These are phyloP conservation scores for Ministeria vibrans DNA, from an alignment of 78 protist species.

Conservation along the genomic window DNA sequence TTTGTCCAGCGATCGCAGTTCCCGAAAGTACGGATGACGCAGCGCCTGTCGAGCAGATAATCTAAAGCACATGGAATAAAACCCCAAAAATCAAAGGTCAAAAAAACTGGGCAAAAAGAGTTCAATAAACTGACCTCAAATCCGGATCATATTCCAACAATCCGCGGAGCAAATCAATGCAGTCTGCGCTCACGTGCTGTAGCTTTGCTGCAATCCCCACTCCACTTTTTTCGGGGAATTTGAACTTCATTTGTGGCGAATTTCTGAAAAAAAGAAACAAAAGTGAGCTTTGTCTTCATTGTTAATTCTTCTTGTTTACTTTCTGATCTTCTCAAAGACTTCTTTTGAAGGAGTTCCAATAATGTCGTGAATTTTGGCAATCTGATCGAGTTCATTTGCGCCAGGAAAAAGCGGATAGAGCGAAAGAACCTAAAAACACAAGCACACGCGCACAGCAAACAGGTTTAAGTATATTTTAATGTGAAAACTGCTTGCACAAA, in stretches of 20 bases:
- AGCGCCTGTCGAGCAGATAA: slow-evolving; percentile 49
- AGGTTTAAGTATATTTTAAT: too few relatives aligned
- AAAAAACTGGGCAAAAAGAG: too few relatives aligned
- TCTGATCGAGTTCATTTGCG: slow-evolving; percentile 85
- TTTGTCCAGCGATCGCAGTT: slow-evolving; percentile 52
- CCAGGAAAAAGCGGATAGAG: slow-evolving; percentile 91
- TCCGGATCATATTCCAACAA: slow-evolving; percentile 81
- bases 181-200: slow-evolving; percentile 46
- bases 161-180: slow-evolving; percentile 49
- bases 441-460: slow-evolving; percentile 49
- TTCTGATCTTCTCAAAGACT: slow-evolving; percentile 45
- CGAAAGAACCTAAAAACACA: slow-evolving; percentile 47
- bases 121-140: too few relatives aligned
- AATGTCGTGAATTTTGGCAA: slow-evolving; percentile 72
- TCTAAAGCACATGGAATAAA: too few relatives aligned
- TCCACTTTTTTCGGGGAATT: slow-evolving; percentile 62
- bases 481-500: too few relatives aligned
- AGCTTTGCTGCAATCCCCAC: slow-evolving; percentile 45
- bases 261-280: too few relatives aligned
- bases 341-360: slow-evolving; percentile 80
- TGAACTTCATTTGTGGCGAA: slow-evolving; percentile 68
- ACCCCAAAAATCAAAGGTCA: too few relatives aligned
- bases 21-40: slow-evolving; percentile 65
- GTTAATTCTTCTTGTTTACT: too few relatives aligned
- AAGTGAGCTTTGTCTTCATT: too few relatives aligned